Evolutionary conservation across 1,284 basidiomycete genomes (phyloP).

Genomic region (Tylopilus sp.): DNA sequence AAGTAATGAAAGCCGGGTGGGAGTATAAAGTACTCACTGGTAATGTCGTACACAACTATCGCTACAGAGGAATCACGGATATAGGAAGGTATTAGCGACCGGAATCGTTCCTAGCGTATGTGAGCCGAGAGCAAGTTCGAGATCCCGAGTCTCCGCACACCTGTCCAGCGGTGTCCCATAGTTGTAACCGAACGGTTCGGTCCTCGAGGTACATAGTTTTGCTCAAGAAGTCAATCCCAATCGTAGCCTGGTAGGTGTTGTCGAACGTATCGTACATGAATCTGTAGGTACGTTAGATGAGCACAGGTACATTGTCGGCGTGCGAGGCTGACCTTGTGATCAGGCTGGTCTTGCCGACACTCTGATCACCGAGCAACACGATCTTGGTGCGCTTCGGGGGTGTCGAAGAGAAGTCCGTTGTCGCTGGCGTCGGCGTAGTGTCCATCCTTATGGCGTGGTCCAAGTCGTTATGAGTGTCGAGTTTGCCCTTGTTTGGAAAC

Average conservation of each 20-base stretch:
- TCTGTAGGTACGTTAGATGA: slow-evolving; percentile 40
- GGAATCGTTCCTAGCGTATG: slow-evolving; percentile 81
- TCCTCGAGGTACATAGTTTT: slow-evolving; percentile 99
- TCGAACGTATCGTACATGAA: slow-evolving; percentile 99
- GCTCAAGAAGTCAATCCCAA: slow-evolving; percentile 98
- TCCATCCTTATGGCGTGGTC: slow-evolving; percentile 37
- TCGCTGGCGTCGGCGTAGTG: slow-evolving; percentile 59
- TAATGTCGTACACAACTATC: slow-evolving; percentile 98
- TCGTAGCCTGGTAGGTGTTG: slow-evolving; percentile 99
- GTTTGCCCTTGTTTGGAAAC: slow-evolving; percentile 31
- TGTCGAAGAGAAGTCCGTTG: slow-evolving; percentile 77
- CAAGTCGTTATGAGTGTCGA: slow-evolving; percentile 11
- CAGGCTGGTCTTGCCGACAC: slow-evolving; percentile 94
- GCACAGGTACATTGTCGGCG: background rate
- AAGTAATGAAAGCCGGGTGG: background rate
- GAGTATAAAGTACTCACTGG: slow-evolving; percentile 60
- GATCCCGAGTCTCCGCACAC: slow-evolving; percentile 39
- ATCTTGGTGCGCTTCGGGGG: slow-evolving; percentile 96
- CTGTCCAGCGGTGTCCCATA: slow-evolving; percentile 99
- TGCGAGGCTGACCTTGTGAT: slow-evolving; percentile 77
- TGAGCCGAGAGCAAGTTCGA: slow-evolving; percentile 2
- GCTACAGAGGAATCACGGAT: slow-evolving; percentile 98
- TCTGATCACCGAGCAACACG: slow-evolving; percentile 89
- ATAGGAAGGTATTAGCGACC: slow-evolving; percentile 97
- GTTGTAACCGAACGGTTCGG: slow-evolving; percentile 92